Base-by-base conservation (phyloP, 371 early-diverging fungal species). In the Pancytospora philotis region DNA sequence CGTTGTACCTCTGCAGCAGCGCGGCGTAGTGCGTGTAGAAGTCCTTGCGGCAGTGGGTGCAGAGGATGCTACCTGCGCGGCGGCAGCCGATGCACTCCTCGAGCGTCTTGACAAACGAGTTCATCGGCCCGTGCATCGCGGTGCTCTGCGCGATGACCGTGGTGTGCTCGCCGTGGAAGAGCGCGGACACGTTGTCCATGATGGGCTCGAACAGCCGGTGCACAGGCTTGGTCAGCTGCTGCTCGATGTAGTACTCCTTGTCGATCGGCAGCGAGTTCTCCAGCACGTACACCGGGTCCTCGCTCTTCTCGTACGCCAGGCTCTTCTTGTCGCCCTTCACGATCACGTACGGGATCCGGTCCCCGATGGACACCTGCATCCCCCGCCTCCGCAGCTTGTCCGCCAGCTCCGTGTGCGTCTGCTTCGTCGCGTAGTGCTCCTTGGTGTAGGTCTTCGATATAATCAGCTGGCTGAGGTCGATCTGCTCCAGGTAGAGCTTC, bases 331-430 rank as follows among this genome's bases (percentile, higher is more conserved):
- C 80, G 1, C 88, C 93, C 74, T 88, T 88, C 75, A 91, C 85
- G 70, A 98, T 92, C 0, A 99, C 96, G 80, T 96, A 99, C 0
- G 93, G 89, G n/a, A 99, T 95, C 75, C 99, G 89, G 76, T 99
- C 98, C 32, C 99, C 99, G 8, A 96, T 76, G 39, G 86, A 85
- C 22, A 96, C 95, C 4, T 39, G 3, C 2, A 61, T 66, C 8
- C 68, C 72, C 73, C 99, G 85, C 77, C 91, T 88, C 45, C 86
- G 86, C 94, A 98, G 92, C 50, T 92, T 85, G 63, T 92, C 89
- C 0, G 94, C 98, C 0, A 95, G 78, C 75, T 93, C 95, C 10
- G 88, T 89, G 77, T 98, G 99, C 0, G 98, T 90, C 81, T 93
- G 94, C 74, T 95, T 94, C 25, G 83, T 89, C 0, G 89, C 86